These are phyloP conservation scores for Clonostachys solani DNA, from an alignment of 2,329 filamentous ascomycete genomes.

Conservation along the genomic window DNA sequence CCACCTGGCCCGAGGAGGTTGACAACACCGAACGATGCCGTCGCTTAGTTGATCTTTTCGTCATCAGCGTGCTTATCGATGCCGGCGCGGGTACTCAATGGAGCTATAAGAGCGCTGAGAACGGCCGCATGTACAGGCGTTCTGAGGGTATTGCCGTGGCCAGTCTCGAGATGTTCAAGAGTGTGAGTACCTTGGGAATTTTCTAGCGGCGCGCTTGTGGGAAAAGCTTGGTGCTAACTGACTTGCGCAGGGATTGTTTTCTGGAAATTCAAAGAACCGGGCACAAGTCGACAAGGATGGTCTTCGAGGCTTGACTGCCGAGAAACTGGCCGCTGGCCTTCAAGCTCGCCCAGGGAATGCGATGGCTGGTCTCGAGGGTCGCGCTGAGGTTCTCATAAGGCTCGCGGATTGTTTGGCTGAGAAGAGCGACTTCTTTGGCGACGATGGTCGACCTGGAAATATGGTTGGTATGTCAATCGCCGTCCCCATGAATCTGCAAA, in stretches of 20 bases:
- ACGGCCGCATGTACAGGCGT: constrained; percentile 74
- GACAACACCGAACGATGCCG: constrained; percentile 72
- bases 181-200: constrained; percentile 27
- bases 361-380: constrained; percentile 80
- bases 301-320: constrained; percentile 68
- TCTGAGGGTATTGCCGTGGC: constrained; percentile 84
- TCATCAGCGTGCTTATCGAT: constrained; percentile 77
- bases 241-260: constrained; percentile 68
- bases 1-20: constrained; percentile 63
- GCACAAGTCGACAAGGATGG: constrained; percentile 86
- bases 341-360: constrained; percentile 80
- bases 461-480: constrained; percentile 68
- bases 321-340: constrained; percentile 73
- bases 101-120: constrained; percentile 90
- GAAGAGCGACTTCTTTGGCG: constrained; percentile 80
- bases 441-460: constrained; percentile 81
- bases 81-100: constrained; percentile 87
- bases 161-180: constrained; percentile 87
- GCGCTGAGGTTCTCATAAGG: constrained; percentile 72
- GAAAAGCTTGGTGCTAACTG: constrained; percentile 5
- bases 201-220: too few species aligned
- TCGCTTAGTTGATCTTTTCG: constrained; percentile 72
- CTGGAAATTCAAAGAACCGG: constrained; percentile 74
- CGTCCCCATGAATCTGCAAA: too few species aligned
- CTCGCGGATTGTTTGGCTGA: constrained; percentile 70